A percentile compares a stretch with the other conserved stretches of the same genome.
These are phyloP conservation scores for Tuber borchii DNA, from an alignment of 495 filamentous ascomycete species.

Conservation along the genomic window DNA sequence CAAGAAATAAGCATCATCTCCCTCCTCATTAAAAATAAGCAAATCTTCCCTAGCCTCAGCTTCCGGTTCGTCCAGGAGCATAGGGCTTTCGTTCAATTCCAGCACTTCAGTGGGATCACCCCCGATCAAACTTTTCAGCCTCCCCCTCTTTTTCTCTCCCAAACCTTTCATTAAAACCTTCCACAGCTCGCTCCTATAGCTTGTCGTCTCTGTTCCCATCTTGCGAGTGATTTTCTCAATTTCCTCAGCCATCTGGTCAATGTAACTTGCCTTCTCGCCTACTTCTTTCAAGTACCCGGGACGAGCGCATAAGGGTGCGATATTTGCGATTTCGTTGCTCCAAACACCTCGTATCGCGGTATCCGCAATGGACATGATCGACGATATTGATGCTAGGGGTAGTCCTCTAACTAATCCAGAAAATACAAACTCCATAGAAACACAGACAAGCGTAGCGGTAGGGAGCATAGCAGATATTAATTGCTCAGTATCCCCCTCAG, in stretches of 20 bases:
- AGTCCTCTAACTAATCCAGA: background rate
- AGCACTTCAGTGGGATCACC: constrained; percentile 1
- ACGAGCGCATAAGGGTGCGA: constrained; percentile 23
- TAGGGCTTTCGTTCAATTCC: background rate
- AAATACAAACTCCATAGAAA: constrained; percentile 20
- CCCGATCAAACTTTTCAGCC: constrained; percentile 17
- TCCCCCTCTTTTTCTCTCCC: constrained; percentile 11
- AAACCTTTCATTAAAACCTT: constrained; percentile 12
- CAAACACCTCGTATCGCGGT: constrained; percentile 17
- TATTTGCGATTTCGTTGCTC: background rate
- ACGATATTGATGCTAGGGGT: background rate
- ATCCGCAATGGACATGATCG: constrained; percentile 14
- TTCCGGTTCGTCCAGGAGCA: constrained; percentile 12
- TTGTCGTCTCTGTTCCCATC: background rate
- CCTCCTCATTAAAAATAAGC: constrained; percentile 2
- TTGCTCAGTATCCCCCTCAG: constrained; percentile 21
- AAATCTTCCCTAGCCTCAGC: constrained; percentile 8
- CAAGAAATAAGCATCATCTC: background rate
- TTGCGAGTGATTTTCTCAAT: constrained; percentile 11
- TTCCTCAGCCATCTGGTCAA: constrained; percentile 12
- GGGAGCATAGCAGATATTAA: constrained; percentile 14
- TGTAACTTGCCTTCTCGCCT: constrained; percentile 16
- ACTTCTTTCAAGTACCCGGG: constrained; percentile 19
- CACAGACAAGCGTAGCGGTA: constrained; percentile 10
- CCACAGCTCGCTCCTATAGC: constrained; percentile 9